Evolutionary conservation across 805 yeast genomes (phyloP).

Genomic region (Starmerella scarabaei): DNA sequence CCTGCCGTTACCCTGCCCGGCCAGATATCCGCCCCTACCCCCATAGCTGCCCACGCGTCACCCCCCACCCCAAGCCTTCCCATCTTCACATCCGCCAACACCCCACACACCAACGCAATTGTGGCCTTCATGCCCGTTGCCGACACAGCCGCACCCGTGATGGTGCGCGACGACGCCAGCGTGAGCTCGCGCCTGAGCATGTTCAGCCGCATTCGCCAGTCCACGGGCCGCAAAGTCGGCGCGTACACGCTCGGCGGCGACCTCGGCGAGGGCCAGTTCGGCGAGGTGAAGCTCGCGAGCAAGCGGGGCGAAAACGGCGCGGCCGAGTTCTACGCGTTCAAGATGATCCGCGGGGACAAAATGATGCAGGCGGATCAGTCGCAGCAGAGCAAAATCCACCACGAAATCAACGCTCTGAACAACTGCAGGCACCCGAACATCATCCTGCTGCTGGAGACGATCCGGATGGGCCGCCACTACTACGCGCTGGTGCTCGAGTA

Average conservation of each 20-base stretch:
- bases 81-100: too few relatives aligned
- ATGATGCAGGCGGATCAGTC: constrained; percentile 68
- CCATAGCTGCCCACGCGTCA: too few relatives aligned
- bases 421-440: constrained; percentile 81
- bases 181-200: constrained; percentile 17
- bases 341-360: constrained; percentile 75
- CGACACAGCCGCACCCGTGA: neutral
- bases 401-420: constrained; percentile 83
- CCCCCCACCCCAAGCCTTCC: too few relatives aligned
- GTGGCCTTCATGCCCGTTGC: neutral
- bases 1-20: too few relatives aligned
- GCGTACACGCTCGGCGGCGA: constrained; percentile 84
- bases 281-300: constrained; percentile 96
- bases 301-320: constrained; percentile 55
- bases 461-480: constrained; percentile 86
- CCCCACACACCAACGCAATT: too few relatives aligned
- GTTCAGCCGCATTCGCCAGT: constrained; percentile 20
- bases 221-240: constrained; percentile 47
- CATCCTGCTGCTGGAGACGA: constrained; percentile 78
- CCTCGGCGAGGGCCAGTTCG: constrained; percentile 95
- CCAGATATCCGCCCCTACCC: too few relatives aligned
- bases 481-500: constrained; percentile 94
- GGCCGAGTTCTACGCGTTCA: constrained; percentile 74
- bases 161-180: constrained; percentile 1
- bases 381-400: constrained; percentile 74